phyloP scores from a whole-genome alignment of 2,329 filamentous ascomycete genomes.

The Aspergillus piperis region DNA sequence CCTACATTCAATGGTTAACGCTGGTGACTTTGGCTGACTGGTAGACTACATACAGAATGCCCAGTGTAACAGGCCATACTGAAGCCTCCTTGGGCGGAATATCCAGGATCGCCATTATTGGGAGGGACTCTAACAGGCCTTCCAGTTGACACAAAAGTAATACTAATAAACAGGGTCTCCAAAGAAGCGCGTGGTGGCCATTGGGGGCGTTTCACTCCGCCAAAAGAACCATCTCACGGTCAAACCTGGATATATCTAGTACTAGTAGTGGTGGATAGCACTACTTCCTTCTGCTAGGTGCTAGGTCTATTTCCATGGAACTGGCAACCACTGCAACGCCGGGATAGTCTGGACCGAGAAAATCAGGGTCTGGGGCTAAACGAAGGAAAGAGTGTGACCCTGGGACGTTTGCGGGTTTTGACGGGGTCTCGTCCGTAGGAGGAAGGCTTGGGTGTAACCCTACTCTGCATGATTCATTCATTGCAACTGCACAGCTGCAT shows the following conservation, averaged over 20 bases:
- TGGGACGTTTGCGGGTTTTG: not conserved
- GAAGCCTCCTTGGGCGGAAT: not conserved
- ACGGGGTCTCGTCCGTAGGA: not conserved
- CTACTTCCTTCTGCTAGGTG: too few species aligned
- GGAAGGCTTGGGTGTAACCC: not conserved
- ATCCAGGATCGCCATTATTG: not conserved
- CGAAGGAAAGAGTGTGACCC: not conserved
- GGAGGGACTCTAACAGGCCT: not conserved
- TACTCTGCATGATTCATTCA: not conserved
- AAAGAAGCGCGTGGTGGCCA: not conserved
- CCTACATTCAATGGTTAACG: conserved; percentile 3
- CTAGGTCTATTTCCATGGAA: not conserved
- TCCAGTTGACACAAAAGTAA: not conserved
- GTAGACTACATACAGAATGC: conserved; percentile 14
- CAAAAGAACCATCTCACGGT: not conserved
- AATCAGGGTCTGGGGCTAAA: not conserved
- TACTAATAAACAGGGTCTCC: not conserved
- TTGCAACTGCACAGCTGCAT: not conserved
- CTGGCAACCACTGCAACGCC: not conserved
- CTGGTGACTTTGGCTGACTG: not conserved
- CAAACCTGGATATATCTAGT: not conserved
- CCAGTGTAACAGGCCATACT: conserved; percentile 14
- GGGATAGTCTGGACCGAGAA: not conserved
- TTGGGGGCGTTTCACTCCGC: not conserved
- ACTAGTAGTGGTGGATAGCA: not conserved